A percentile compares a stretch with the other conserved stretches of the same genome.
These are phyloP conservation scores for Exophiala sp. DNA, from an alignment of 2,329 filamentous ascomycete genomes.

Conservation along the genomic window DNA sequence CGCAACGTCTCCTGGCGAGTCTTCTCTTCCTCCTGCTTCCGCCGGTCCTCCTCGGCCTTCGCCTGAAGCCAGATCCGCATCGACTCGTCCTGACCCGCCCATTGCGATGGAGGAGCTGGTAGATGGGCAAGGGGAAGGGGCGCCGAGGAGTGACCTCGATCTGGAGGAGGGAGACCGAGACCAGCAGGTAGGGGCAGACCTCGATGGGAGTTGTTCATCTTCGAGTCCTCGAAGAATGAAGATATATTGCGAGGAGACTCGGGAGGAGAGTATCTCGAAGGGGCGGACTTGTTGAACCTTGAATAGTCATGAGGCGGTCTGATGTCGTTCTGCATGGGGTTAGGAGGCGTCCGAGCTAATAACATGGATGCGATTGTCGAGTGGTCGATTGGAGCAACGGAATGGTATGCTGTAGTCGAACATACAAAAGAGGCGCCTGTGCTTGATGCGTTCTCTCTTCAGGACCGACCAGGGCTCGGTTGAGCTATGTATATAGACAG, in stretches of 20 bases:
- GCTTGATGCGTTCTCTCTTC: conserved; percentile 7
- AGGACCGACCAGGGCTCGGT: conserved; percentile 4
- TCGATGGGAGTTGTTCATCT: conserved; percentile 65
- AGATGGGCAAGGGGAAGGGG: conserved; percentile 47
- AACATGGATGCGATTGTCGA: conserved; percentile 39
- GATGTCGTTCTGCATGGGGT: conserved; percentile 42
- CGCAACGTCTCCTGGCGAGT: conserved; percentile 57
- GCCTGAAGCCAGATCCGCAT: conserved; percentile 67
- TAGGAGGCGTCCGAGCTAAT: conserved; percentile 46
- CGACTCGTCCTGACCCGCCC: conserved; percentile 62
- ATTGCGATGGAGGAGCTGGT: conserved; percentile 59
- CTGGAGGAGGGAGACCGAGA: conserved; percentile 27
- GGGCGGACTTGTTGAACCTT: conserved; percentile 35
- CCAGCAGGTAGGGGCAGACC: conserved; percentile 60
- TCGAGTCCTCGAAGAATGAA: conserved; percentile 34
- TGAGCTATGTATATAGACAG: conserved; percentile 8
- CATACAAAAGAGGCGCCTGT: conserved; percentile 15
- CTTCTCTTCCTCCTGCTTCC: conserved; percentile 68
- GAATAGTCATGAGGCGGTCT: conserved; percentile 47
- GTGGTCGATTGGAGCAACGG: conserved; percentile 19
- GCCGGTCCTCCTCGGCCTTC: conserved; percentile 66
- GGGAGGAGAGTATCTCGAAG: conserved; percentile 40
- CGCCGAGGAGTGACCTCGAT: conserved; percentile 24
- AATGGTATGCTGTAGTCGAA: conserved; percentile 17
- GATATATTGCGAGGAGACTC: conserved; percentile 33